A percentile compares a stretch with the other conserved stretches of the same genome.
Conservation (phyloP, 192 early-diverging fungal genomes). For the Coemansia reversa region DNA sequence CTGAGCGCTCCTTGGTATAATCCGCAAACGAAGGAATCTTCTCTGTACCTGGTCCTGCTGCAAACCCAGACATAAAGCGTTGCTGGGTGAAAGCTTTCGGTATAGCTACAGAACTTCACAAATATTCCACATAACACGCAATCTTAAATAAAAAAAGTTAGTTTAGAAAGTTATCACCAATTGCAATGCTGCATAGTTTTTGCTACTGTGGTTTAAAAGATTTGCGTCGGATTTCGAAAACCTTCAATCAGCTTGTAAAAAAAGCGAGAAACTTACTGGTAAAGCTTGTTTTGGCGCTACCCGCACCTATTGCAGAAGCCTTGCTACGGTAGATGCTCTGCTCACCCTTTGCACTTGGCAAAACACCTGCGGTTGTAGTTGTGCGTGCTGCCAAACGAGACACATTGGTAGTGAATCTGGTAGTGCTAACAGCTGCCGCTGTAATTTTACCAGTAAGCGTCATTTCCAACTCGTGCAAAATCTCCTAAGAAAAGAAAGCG, state of each 20-base stretch:
- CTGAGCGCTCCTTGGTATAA: slow-evolving; percentile 70
- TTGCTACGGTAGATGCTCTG: slow-evolving; percentile 33
- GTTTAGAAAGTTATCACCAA: too few species aligned
- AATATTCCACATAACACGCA: background rate
- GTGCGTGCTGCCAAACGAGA: slow-evolving; percentile 37
- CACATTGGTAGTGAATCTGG: slow-evolving; percentile 50
- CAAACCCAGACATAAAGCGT: slow-evolving; percentile 57
- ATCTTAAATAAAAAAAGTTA: too few species aligned
- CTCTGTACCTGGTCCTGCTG: slow-evolving; percentile 59
- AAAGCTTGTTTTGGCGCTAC: slow-evolving; percentile 29
- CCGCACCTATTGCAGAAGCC: slow-evolving; percentile 29
- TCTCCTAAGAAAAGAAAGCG: slow-evolving; percentile 5
- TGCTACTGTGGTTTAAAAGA: background rate
- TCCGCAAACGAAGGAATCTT: slow-evolving; percentile 73
- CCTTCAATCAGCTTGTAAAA: background rate
- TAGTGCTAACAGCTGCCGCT: slow-evolving; percentile 42
- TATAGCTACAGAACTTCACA: slow-evolving; percentile 17
- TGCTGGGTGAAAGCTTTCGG: slow-evolving; percentile 46
- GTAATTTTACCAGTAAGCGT: slow-evolving; percentile 41
- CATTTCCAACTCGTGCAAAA: slow-evolving; percentile 25
- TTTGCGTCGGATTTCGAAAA: background rate
- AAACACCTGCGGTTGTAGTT: slow-evolving; percentile 19
- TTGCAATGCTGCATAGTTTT: background rate
- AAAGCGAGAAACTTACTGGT: slow-evolving; percentile 34
- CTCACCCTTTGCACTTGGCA: slow-evolving; percentile 25